Evolutionary conservation across 805 yeast genomes (phyloP).

Genomic region (Cyberlindnera japonica): DNA sequence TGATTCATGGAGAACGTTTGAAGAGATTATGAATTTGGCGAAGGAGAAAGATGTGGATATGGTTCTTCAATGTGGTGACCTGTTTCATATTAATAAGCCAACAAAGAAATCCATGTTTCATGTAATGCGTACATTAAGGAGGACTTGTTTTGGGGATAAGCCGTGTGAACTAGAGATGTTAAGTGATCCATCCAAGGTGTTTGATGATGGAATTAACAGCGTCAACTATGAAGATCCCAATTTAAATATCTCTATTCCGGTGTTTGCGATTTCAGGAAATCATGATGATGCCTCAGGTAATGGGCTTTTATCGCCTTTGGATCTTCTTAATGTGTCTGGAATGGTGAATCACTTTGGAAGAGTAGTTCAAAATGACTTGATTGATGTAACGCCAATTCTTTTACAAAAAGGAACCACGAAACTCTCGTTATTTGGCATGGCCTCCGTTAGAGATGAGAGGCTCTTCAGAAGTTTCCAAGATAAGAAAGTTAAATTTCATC

Average conservation of each 20-base stretch:
- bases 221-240: constrained; percentile 92
- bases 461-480: constrained; percentile 77
- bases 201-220: constrained; percentile 61
- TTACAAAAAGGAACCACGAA: constrained; percentile 80
- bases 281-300: constrained; percentile 97
- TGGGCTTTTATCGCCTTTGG: constrained; percentile 79
- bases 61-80: constrained; percentile 89
- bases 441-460: constrained; percentile 86
- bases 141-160: constrained; percentile 75
- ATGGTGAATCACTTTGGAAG: constrained; percentile 87
- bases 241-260: constrained; percentile 81
- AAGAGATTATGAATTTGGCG: constrained; percentile 77
- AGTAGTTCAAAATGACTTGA: constrained; percentile 68
- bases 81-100: constrained; percentile 89
- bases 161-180: constrained; percentile 83
- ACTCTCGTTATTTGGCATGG: constrained; percentile 84
- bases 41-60: constrained; percentile 72
- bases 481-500: constrained; percentile 71
- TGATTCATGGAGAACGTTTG: constrained; percentile 84
- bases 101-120: constrained; percentile 81
- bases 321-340: constrained; percentile 76
- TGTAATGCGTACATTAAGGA: constrained; percentile 67
- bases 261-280: constrained; percentile 91
- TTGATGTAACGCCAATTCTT: constrained; percentile 70
- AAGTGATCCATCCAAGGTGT: constrained; percentile 67